A percentile compares a stretch with the other conserved stretches of the same genome.
These are phyloP conservation scores for Wickerhamomyces bovis DNA, from an alignment of 805 yeast species.

Conservation along the genomic window DNA sequence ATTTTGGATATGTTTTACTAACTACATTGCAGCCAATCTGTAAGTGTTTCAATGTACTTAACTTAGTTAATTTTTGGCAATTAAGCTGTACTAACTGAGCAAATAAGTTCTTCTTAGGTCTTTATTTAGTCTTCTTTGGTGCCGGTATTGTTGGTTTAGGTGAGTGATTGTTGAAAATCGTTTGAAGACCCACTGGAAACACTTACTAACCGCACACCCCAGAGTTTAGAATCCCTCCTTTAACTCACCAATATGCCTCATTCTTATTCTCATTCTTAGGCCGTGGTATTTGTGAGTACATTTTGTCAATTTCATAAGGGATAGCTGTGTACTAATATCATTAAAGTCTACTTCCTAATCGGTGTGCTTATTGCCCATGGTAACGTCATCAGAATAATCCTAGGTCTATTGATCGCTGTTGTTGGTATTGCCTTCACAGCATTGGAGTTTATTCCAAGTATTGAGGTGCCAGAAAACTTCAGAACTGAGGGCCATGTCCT, in stretches of 20 bases:
- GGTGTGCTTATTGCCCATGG: conserved; percentile 46
- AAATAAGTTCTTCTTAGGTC: conserved; percentile 42
- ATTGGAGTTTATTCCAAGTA: conserved; percentile 67
- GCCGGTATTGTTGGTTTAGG: conserved; percentile 34
- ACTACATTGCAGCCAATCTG: conserved; percentile 9
- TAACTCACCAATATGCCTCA: conserved; percentile 57
- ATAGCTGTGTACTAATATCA: neutral
- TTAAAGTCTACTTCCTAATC: conserved; percentile 42
- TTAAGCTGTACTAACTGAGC: neutral
- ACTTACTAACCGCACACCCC: conserved; percentile 5
- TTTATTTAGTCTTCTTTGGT: conserved; percentile 54
- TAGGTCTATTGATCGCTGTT: conserved; percentile 52
- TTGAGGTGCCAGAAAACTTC: conserved; percentile 81
- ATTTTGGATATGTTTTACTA: conserved; percentile 4
- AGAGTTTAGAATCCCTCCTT: conserved; percentile 43
- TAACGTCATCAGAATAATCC: conserved; percentile 47
- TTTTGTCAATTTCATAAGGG: neutral
- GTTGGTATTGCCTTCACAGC: conserved; percentile 55
- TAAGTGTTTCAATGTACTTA: neutral
- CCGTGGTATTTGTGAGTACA: conserved; percentile 56
- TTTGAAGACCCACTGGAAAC: too few relatives aligned
- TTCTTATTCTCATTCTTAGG: conserved; percentile 64
- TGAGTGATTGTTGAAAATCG: neutral
- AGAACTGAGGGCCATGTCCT: conserved; percentile 42
- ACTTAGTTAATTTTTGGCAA: neutral